Evolutionary conservation across 176 grass and related monocot species (phyloP).

Genomic region (Zea luxurians): DNA sequence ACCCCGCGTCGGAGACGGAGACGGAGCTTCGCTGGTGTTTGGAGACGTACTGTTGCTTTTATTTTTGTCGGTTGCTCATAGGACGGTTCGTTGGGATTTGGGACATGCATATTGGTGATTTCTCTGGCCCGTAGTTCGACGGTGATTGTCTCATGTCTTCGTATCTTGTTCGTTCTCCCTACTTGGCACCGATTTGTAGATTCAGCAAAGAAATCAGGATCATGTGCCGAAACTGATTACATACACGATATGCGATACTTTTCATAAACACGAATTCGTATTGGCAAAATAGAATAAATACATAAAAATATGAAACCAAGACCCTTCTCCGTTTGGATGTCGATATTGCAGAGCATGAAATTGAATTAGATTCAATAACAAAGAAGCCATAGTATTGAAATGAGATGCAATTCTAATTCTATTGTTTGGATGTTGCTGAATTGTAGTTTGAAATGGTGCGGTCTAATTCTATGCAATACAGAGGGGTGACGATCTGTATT

Average conservation of each 20-base stretch:
- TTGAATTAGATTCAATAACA: too few relatives aligned
- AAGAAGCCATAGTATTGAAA: too few relatives aligned
- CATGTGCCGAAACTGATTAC: background rate
- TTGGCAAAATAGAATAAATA: background rate
- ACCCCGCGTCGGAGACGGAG: background rate
- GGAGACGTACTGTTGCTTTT: background rate
- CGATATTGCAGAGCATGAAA: too few relatives aligned
- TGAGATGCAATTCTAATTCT: too few relatives aligned
- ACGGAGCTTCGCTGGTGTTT: background rate
- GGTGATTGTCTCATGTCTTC: background rate
- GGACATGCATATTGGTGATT: background rate
- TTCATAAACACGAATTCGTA: background rate
- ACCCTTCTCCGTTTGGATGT: too few relatives aligned
- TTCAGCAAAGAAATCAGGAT: background rate
- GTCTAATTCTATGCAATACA: too few relatives aligned
- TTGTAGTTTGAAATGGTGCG: too few relatives aligned
- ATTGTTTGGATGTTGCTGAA: too few relatives aligned
- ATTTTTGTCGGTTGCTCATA: background rate
- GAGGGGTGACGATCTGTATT: too few relatives aligned
- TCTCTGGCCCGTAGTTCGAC: background rate
- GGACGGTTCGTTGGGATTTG: background rate
- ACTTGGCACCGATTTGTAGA: background rate
- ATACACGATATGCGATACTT: background rate
- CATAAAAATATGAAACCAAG: too few relatives aligned
- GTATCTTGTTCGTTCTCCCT: background rate